Conservation (phyloP, 495 filamentous ascomycete species). For the Aspergillus olivimuriae region DNA sequence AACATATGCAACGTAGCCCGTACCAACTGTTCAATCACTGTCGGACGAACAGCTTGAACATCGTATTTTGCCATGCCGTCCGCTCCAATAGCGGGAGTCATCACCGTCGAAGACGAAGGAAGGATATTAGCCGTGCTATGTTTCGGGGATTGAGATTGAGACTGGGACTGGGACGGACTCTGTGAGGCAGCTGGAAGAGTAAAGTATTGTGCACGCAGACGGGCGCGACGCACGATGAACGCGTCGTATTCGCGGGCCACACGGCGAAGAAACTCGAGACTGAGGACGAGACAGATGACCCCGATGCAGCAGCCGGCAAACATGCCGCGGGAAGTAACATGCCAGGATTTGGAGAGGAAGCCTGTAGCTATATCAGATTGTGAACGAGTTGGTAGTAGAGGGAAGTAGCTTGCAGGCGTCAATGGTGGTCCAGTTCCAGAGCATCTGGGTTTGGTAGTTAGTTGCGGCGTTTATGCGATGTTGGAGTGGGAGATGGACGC, state of each 20-base stretch:
- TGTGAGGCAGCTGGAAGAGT: conserved; percentile 3
- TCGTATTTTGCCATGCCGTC: too few species aligned
- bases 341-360: conserved; percentile 62
- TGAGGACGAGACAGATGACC: conserved; percentile 54
- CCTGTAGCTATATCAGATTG: too few species aligned
- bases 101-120: too few species aligned
- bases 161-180: background rate
- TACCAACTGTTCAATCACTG: conserved; percentile 50
- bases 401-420: conserved; percentile 46
- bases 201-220: conserved; percentile 10
- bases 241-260: conserved; percentile 53
- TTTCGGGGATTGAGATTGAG: background rate
- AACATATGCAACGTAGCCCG: conserved; percentile 57
- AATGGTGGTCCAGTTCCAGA: conserved; percentile 73
- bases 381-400: too few species aligned
- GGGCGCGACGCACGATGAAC: conserved; percentile 43
- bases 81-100: too few species aligned
- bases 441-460: conserved; percentile 46
- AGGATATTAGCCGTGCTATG: too few species aligned
- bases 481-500: background rate
- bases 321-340: conserved; percentile 51
- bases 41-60: conserved; percentile 36
- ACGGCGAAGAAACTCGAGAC: conserved; percentile 59
- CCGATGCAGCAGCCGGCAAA: conserved; percentile 70
- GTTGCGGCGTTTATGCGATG: background rate